These are phyloP conservation scores for Phyllostachys edulis DNA, from an alignment of 176 grass and related monocot genomes.

Conservation along the genomic window DNA sequence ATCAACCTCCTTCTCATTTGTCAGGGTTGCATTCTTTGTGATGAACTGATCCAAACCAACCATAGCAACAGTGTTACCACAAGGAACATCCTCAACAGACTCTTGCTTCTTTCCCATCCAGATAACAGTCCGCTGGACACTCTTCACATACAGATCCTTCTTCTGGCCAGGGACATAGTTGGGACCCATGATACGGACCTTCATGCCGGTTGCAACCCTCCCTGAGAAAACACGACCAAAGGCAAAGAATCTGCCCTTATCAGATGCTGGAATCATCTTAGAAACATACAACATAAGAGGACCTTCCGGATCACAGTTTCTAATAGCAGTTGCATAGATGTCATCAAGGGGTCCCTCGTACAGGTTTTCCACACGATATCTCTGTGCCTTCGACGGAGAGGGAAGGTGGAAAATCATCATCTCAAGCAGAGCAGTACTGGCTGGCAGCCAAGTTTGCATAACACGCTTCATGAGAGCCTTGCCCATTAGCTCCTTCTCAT, in stretches of 20 bases:
- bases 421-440: constrained; percentile 69
- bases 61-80: constrained; percentile 80
- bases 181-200: constrained; percentile 88
- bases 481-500: constrained; percentile 70
- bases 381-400: constrained; percentile 63
- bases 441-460: constrained; percentile 88
- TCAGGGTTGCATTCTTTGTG: constrained; percentile 80
- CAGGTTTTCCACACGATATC: constrained; percentile 80
- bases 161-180: constrained; percentile 88
- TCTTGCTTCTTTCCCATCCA: constrained; percentile 93
- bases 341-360: constrained; percentile 83
- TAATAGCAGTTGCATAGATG: constrained; percentile 71
- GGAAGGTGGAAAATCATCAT: constrained; percentile 90
- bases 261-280: constrained; percentile 93
- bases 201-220: constrained; percentile 72
- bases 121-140: constrained; percentile 80
- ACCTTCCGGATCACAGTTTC: constrained; percentile 83
- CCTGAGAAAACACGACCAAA: constrained; percentile 79
- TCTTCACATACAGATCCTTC: constrained; percentile 83
- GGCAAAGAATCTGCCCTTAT: constrained; percentile 85
- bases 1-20: constrained; percentile 69
- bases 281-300: constrained; percentile 91
- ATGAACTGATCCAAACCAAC: constrained; percentile 88
- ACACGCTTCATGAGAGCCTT: constrained; percentile 89
- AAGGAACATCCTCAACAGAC: constrained; percentile 88